These are phyloP conservation scores for Diutina pseudorugosa DNA, from an alignment of 1,139 yeast genomes.

Conservation along the genomic window DNA sequence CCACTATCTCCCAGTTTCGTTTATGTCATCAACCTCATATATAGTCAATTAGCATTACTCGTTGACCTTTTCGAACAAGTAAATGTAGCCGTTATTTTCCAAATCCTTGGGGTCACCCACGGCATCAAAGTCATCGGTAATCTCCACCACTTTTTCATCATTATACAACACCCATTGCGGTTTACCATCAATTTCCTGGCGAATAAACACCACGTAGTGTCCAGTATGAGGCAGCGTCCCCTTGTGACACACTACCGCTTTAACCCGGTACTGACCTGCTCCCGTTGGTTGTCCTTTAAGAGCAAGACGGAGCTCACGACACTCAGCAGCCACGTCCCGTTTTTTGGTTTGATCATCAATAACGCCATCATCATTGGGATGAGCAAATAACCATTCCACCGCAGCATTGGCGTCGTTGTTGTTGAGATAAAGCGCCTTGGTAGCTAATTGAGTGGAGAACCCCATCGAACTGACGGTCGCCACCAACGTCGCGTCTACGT, in stretches of 20 bases:
- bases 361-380: slow-evolving; percentile 58
- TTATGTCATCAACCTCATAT: background rate
- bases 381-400: slow-evolving; percentile 78
- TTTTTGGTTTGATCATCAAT: slow-evolving; percentile 9
- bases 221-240: slow-evolving; percentile 94
- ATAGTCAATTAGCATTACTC: background rate
- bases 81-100: slow-evolving; percentile 51
- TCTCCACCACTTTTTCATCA: slow-evolving; percentile 83
- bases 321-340: background rate
- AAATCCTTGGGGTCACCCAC: slow-evolving; percentile 45
- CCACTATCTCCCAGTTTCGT: too few relatives aligned
- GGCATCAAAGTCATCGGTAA: slow-evolving; percentile 28
- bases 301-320: background rate
- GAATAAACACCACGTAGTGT: slow-evolving; percentile 81
- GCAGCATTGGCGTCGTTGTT: slow-evolving; percentile 58
- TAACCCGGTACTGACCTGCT: slow-evolving; percentile 34
- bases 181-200: slow-evolving; percentile 24
- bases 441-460: slow-evolving; percentile 47
- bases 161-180: slow-evolving; percentile 77
- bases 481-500: slow-evolving; percentile 24
- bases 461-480: slow-evolving; percentile 66
- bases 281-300: background rate
- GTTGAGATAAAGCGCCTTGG: slow-evolving; percentile 53
- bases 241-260: slow-evolving; percentile 82
- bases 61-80: slow-evolving; percentile 22